These are phyloP conservation scores for Berkeleyomyces rouxiae DNA, from an alignment of 2,329 filamentous ascomycete species.

Conservation along the genomic window DNA sequence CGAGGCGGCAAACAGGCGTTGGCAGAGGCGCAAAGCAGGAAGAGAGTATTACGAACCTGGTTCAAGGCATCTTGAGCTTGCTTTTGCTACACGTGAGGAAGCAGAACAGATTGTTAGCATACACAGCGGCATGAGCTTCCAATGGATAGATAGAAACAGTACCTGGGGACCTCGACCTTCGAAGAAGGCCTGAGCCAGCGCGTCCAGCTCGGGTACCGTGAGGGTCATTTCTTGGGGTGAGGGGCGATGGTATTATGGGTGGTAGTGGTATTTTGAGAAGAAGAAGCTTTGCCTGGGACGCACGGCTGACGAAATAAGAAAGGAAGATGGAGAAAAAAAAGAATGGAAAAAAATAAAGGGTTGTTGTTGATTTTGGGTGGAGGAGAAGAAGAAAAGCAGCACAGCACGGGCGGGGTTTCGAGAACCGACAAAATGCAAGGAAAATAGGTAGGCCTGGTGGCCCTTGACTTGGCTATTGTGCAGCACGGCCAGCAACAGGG, in stretches of 20 bases:
- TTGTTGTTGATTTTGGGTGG: slow-evolving; percentile 13
- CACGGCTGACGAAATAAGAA: slow-evolving; percentile 13
- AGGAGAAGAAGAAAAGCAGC: slow-evolving; percentile 14
- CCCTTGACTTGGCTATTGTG: not conserved
- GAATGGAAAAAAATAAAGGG: slow-evolving; percentile 8
- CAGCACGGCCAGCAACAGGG: not conserved
- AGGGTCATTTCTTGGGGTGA: slow-evolving; percentile 38
- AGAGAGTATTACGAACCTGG: slow-evolving; percentile 45
- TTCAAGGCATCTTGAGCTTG: slow-evolving; percentile 83
- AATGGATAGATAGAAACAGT: slow-evolving; percentile 22
- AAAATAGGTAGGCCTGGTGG: not conserved
- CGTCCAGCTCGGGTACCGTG: slow-evolving; percentile 87
- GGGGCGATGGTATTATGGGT: slow-evolving; percentile 9
- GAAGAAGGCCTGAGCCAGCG: slow-evolving; percentile 90
- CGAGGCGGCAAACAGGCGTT: not conserved
- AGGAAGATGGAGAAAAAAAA: slow-evolving; percentile 14
- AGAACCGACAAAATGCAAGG: slow-evolving; percentile 6
- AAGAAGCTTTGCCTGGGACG: slow-evolving; percentile 8
- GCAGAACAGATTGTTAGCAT: slow-evolving; percentile 9
- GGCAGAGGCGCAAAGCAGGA: slow-evolving; percentile 6
- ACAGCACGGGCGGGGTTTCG: slow-evolving; percentile 14
- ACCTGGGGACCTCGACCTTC: slow-evolving; percentile 91
- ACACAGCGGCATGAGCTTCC: not conserved
- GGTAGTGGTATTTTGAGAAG: slow-evolving; percentile 4
- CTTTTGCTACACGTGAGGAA: slow-evolving; percentile 56